These are phyloP conservation scores for Prunus kanzakura DNA, from an alignment of 306 rosid genomes.

Conservation along the genomic window DNA sequence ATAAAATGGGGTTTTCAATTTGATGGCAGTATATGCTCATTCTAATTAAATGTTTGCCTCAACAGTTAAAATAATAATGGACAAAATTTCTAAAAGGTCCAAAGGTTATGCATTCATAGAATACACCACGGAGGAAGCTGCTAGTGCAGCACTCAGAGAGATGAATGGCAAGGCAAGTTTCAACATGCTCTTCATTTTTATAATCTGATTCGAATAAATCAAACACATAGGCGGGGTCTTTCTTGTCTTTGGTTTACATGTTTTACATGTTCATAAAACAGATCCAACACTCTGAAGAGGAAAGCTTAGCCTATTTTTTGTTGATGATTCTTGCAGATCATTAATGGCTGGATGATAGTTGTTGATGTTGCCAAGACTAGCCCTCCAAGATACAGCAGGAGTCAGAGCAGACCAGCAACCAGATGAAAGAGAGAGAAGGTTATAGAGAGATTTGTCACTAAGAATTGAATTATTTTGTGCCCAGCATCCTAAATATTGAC, in stretches of 20 bases:
- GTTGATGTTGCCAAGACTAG: slow-evolving; percentile 78
- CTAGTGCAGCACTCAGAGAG: slow-evolving; percentile 74
- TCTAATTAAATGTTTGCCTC: slow-evolving; percentile 24
- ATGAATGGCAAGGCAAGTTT: slow-evolving; percentile 85
- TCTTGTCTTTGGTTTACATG: background rate
- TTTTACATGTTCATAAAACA: background rate
- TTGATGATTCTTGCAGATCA: slow-evolving; percentile 54
- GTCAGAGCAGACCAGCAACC: slow-evolving; percentile 26
- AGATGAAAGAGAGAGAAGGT: slow-evolving; percentile 15
- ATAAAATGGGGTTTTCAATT: slow-evolving; percentile 1
- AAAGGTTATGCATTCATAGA: slow-evolving; percentile 91
- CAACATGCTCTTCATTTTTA: background rate
- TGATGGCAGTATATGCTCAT: background rate
- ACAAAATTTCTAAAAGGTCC: slow-evolving; percentile 92
- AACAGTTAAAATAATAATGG: slow-evolving; percentile 78
- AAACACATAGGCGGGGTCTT: background rate
- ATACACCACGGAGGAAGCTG: slow-evolving; percentile 82
- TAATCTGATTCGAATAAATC: background rate
- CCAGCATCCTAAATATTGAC: background rate
- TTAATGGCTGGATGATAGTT: slow-evolving; percentile 94
- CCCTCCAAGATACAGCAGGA: slow-evolving; percentile 46
- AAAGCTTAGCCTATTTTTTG: slow-evolving; percentile 6
- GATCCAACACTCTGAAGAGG: background rate
- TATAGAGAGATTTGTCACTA: background rate
- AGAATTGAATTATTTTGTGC: background rate